Base-by-base conservation (phyloP, 1,284 basidiomycete species). In the Marasmius fiardii region DNA sequence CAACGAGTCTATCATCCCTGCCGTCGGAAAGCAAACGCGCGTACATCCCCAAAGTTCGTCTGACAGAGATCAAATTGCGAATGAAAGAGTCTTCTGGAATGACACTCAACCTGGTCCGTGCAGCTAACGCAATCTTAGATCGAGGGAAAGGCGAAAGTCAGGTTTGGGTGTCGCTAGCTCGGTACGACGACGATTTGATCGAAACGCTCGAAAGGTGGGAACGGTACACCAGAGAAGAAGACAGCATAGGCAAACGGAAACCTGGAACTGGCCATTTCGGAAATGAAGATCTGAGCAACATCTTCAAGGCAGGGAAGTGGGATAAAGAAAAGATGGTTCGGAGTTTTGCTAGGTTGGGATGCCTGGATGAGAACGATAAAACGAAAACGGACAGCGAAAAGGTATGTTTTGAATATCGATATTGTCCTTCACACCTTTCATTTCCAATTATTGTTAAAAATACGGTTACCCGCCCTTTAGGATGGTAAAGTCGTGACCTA, bases 251-350 rank as follows among this genome's bases (percentile, higher is more conserved):
- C 39, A 63, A 63, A 44, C 61, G 74, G 56, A 68, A 63, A 44
- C 58, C 61, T 24, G 74, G 73, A 0, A 68, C 73, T 1, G 79
- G 73, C 24, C 61, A 64, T 58, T 64, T 72, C 58, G 69, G 66
- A 5, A 73, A 65, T 8, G 74, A 74, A 53, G 70, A 64, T 52
- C 62, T 80, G 53, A 64, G 60, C 39, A 71, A 76, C 55, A 62
- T 80, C 44, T 90, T 85, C 62, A 65, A 62, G 58, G 76, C 73
- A 48, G 83, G 78, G 12, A 74, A 64, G 58, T 91, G 88, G 85
- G 91, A 93, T 65, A 75, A 72, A 48, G 69, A 67, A 51, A 92
- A 92, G 75, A 92, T 92, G 90, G 83, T 92, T 44, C 71, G 78
- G 54, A 81, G 80, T 56, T 92, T 92, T 69, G 86, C 86, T 3